Evolutionary conservation across 169 alveolate species (phyloP), one percentile per base, ranked within the genome.

Genomic region (Plasmodium vinckei): DNA sequence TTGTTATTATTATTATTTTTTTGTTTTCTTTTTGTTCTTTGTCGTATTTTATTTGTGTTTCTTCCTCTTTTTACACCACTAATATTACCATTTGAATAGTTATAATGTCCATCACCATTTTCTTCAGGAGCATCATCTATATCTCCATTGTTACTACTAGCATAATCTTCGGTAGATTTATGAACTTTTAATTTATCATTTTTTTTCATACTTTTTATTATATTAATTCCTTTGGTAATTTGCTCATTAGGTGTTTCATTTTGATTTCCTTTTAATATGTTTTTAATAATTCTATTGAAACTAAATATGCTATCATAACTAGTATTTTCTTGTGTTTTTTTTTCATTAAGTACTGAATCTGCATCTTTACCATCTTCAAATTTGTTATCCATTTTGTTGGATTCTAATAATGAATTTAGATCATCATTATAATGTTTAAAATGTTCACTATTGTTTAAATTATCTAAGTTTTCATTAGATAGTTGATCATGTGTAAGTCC

Each of bases 151-250:
- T 33, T 33, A 33, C 42, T 33, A 3, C 42, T 33, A 33, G 42
- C 42, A 33, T 33, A 33, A 33, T 33, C 42, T 33, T 33, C 42
- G 7, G 5, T 3, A 1, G 42, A 5, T 3, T 33, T 33, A 33
- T 33, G 42, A 10, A 71, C 25, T 12, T 71, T 54, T 53, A 71
- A 71, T 12, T 71, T 71, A 42, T 46, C 87, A 57, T 59, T 57
- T 56, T 54, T 53, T 39, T 49, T 67, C 90, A 82, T 67, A 39
- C 65, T 82, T 33, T 54, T 67, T 53, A 82, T 21, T 5, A 46
- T 82, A 23, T 65, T 82, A 54, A 82, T 82, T 10, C 84, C 84
- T 82, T 82, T 82, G 53, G 65, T 82, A 53, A 82, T 61, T 67
- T 82, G 67, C 9, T 82, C 84, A 67, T 82, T 54, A 33, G 53